Conservation (phyloP, 768 basidiomycete species). For the Leccinum longicurvipes region DNA sequence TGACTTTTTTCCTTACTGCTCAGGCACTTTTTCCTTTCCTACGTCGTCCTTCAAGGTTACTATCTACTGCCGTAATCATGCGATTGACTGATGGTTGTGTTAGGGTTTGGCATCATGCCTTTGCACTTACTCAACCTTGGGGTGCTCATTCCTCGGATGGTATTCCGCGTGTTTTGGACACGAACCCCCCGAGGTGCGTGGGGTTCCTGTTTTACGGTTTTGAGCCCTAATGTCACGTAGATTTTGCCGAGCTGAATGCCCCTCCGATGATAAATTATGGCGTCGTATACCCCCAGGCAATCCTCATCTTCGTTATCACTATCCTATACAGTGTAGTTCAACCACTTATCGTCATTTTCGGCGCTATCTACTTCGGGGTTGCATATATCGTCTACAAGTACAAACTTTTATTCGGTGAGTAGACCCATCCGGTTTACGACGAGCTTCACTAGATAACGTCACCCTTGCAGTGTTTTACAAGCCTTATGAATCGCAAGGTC, state of each 20-base stretch:
- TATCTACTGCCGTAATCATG: not conserved
- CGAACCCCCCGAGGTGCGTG: conserved; percentile 83
- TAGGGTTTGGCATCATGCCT: conserved; percentile 92
- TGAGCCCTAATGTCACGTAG: conserved; percentile 39
- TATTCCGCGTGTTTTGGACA: conserved; percentile 74
- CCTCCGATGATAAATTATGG: conserved; percentile 99
- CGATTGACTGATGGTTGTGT: conserved; percentile 3
- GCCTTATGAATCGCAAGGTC: conserved; percentile 95
- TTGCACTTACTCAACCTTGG: conserved; percentile 91
- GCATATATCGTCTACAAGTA: conserved; percentile 98
- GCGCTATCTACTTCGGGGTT: conserved; percentile 94
- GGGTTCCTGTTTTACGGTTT: not conserved
- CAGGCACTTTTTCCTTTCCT: conserved; percentile 81
- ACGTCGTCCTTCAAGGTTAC: conserved; percentile 79
- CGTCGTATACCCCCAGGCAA: conserved; percentile 93
- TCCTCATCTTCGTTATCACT: conserved; percentile 93
- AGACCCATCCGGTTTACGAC: not conserved
- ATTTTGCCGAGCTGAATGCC: conserved; percentile 94
- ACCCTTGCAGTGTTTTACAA: conserved; percentile 86
- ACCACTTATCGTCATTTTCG: conserved; percentile 92
- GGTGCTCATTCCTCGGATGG: conserved; percentile 73
- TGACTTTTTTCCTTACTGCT: not conserved
- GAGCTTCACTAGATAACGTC: not conserved
- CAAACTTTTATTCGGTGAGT: conserved; percentile 88
- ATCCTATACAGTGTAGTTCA: conserved; percentile 94